phyloP scores from a whole-genome alignment of 106 monocot genomes.

The Apostasia shenzhenica region DNA sequence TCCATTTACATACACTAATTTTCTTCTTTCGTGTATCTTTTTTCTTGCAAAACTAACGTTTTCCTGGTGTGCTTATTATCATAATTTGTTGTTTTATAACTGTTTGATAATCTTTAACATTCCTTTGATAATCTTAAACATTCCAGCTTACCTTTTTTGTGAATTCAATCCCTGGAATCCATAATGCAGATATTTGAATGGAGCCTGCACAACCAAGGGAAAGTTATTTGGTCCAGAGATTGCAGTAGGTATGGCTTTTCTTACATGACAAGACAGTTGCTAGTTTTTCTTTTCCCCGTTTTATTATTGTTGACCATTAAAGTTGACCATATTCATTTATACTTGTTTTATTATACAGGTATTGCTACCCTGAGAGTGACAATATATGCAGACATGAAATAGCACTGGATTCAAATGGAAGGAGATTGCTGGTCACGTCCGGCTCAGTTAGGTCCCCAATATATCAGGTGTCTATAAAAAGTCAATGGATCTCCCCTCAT shows the following conservation, averaged over 20 bases:
- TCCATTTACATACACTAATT: too few relatives aligned
- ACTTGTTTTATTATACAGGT: constrained; percentile 24
- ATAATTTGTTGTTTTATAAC: too few relatives aligned
- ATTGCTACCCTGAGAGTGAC: constrained; percentile 68
- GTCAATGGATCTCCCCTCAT: too few relatives aligned
- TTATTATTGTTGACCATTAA: too few relatives aligned
- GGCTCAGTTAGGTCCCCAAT: constrained; percentile 88
- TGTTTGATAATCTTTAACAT: too few relatives aligned
- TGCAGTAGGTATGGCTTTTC: constrained; percentile 63
- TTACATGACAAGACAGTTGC: background rate
- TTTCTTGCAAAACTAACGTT: too few relatives aligned
- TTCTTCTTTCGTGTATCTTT: too few relatives aligned
- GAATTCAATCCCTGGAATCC: background rate
- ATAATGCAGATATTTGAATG: constrained; percentile 80
- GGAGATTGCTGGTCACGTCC: constrained; percentile 75
- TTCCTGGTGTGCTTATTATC: too few relatives aligned
- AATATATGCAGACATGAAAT: constrained; percentile 81
- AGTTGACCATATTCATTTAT: too few relatives aligned
- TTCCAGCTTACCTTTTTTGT: background rate
- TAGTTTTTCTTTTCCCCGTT: background rate
- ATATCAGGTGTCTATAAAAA: constrained; percentile 53
- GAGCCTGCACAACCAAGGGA: constrained; percentile 97
- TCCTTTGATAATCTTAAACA: too few relatives aligned
- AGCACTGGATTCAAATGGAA: constrained; percentile 76
- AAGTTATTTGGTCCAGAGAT: constrained; percentile 95